A percentile compares a stretch with the other conserved stretches of the same genome.
Conservation (phyloP, 179 eudicot genomes). For the Actinidia polygama region DNA sequence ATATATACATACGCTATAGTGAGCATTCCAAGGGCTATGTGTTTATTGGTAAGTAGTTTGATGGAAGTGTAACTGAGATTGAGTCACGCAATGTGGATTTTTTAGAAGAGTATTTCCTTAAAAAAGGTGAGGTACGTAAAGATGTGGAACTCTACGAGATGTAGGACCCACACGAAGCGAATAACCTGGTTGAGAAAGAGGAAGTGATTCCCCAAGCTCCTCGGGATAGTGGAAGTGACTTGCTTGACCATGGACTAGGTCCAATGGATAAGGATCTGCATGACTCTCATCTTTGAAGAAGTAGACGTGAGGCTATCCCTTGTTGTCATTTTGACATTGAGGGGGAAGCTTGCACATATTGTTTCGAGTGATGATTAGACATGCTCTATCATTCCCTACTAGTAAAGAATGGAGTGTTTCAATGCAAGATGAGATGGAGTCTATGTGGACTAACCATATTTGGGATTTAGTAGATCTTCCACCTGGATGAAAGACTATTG, state of each 20-base stretch:
- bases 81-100: neutral
- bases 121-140: neutral
- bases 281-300: neutral
- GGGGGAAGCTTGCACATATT: neutral
- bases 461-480: neutral
- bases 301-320: neutral
- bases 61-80: neutral
- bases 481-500: neutral
- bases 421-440: neutral
- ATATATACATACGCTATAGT: neutral
- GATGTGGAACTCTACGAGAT: neutral
- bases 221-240: neutral
- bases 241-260: neutral
- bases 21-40: neutral
- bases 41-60: neutral
- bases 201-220: neutral
- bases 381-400: neutral
- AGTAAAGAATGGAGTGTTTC: neutral
- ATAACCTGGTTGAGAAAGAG: neutral
- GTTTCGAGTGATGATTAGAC: neutral
- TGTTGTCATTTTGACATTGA: neutral
- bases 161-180: neutral
- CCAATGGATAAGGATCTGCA: neutral
- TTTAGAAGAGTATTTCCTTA: neutral
- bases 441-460: neutral